phyloP scores from a whole-genome alignment of 225 moss, liverwort and hornwort genomes.

The Bryum argenteum region DNA sequence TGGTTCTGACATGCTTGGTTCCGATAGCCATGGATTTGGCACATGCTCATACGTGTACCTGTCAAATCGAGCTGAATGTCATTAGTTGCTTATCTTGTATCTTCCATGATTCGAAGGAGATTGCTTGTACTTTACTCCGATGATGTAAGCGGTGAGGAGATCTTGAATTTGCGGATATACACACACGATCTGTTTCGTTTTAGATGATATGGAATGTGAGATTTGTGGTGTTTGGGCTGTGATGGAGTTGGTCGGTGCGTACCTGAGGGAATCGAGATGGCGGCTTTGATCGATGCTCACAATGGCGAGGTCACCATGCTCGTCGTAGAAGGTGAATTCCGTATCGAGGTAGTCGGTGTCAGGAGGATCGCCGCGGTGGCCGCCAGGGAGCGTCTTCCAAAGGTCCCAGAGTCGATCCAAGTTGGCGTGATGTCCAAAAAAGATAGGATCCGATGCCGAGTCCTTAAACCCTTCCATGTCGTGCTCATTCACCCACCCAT shows the following conservation, averaged over 20 bases:
- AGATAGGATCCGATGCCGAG: slow-evolving; percentile 30
- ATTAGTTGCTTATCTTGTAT: no score
- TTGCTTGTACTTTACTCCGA: no score
- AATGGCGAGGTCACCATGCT: slow-evolving; percentile 25
- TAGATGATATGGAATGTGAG: no score
- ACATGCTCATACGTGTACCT: slow-evolving; percentile 30
- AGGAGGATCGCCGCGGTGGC: not conserved
- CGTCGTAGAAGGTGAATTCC: slow-evolving; percentile 52
- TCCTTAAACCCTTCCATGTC: slow-evolving; percentile 30
- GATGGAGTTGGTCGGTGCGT: not conserved
- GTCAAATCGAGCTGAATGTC: not conserved
- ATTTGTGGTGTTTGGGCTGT: no score
- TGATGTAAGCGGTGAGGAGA: no score
- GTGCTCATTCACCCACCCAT: slow-evolving; percentile 7
- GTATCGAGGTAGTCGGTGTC: slow-evolving; percentile 45
- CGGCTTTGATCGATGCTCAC: slow-evolving; percentile 37
- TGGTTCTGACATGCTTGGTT: not conserved
- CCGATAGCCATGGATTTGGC: slow-evolving; percentile 20
- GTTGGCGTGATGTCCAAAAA: slow-evolving; percentile 29
- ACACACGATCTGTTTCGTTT: no score
- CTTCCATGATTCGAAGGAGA: no score
- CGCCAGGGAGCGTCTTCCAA: slow-evolving; percentile 28
- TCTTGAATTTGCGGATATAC: no score
- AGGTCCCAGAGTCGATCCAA: slow-evolving; percentile 36
- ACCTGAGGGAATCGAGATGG: slow-evolving; percentile 32